Evolutionary conservation across 441 rosid genomes (phyloP).

Genomic region (Isatis lusitanica): DNA sequence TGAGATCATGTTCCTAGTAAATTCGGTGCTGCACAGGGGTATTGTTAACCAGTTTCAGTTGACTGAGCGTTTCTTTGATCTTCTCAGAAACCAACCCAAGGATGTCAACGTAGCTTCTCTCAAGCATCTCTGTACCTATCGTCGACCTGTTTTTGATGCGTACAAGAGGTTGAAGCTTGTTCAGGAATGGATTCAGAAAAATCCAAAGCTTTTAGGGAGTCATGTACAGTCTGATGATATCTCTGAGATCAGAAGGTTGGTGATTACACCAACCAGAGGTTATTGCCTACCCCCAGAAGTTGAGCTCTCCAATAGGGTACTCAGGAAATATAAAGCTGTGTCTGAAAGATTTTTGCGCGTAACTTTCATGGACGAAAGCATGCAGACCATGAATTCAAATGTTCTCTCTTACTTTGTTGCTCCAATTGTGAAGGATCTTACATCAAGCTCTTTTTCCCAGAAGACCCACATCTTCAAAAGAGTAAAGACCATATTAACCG

Average conservation of each 20-base stretch:
- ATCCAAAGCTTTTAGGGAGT: conserved; percentile 54
- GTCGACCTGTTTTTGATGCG: conserved; percentile 69
- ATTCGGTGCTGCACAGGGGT: conserved; percentile 75
- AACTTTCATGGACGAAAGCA: conserved; percentile 89
- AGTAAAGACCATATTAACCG: conserved; percentile 59
- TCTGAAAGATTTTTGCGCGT: conserved; percentile 79
- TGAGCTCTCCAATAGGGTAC: conserved; percentile 90
- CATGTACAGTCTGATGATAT: conserved; percentile 52
- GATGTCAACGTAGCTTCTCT: conserved; percentile 78
- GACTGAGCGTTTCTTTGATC: conserved; percentile 60
- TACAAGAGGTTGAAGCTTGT: conserved; percentile 52
- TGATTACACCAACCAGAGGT: conserved; percentile 84
- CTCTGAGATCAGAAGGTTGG: conserved; percentile 73
- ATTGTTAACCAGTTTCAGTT: conserved; percentile 72
- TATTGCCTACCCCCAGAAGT: conserved; percentile 88
- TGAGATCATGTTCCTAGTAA: conserved; percentile 72
- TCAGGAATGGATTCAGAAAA: conserved; percentile 68
- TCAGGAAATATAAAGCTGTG: conserved; percentile 64
- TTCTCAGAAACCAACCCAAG: conserved; percentile 54
- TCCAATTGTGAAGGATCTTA: conserved; percentile 68
- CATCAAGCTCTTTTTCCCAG: conserved; percentile 50
- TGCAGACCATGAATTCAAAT: conserved; percentile 68
- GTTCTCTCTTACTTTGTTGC: conserved; percentile 66
- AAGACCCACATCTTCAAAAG: conserved; percentile 72
- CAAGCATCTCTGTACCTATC: conserved; percentile 69